Evolutionary conservation across 2,329 filamentous ascomycete species (phyloP).

Genomic region (Fusarium torulosum): DNA sequence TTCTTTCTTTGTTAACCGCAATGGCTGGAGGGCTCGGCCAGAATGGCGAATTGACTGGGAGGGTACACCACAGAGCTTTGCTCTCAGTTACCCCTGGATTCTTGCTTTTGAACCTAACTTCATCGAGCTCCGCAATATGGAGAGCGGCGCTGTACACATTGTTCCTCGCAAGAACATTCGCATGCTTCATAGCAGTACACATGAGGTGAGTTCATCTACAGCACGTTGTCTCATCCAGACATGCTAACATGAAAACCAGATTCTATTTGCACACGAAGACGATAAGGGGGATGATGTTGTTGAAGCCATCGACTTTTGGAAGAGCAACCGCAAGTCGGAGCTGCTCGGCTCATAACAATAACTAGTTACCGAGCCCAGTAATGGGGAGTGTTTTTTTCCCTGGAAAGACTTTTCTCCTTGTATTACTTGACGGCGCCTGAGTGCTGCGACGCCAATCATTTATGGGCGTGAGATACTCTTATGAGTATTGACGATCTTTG

Average conservation of each 20-base stretch:
- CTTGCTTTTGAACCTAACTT: constrained; percentile 97
- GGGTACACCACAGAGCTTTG: constrained; percentile 90
- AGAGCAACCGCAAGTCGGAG: constrained; percentile 68
- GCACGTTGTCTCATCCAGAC: background rate
- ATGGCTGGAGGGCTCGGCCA: constrained; percentile 94
- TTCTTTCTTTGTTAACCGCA: constrained; percentile 98
- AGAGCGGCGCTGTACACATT: constrained; percentile 94
- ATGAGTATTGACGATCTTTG: constrained; percentile 41
- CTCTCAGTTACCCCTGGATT: constrained; percentile 96
- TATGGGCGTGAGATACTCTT: constrained; percentile 34
- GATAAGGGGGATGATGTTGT: constrained; percentile 94
- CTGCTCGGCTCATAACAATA: constrained; percentile 46
- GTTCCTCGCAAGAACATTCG: constrained; percentile 96
- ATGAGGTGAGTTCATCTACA: constrained; percentile 75
- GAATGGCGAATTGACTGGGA: constrained; percentile 99
- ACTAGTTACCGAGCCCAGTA: constrained; percentile 18
- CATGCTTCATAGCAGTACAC: constrained; percentile 96
- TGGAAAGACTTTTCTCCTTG: constrained; percentile 48
- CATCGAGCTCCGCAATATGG: constrained; percentile 95
- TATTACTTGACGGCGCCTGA: constrained; percentile 45
- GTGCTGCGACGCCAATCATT: constrained; percentile 31
- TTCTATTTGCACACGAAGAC: constrained; percentile 97
- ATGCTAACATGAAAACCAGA: constrained; percentile 67
- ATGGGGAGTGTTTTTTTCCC: constrained; percentile 45
- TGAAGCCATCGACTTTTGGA: constrained; percentile 97